A percentile compares a stretch with the other conserved stretches of the same genome.
Evolutionary conservation across 768 basidiomycete genomes (phyloP).

Genomic region (Termitomyces eurrhizus): DNA sequence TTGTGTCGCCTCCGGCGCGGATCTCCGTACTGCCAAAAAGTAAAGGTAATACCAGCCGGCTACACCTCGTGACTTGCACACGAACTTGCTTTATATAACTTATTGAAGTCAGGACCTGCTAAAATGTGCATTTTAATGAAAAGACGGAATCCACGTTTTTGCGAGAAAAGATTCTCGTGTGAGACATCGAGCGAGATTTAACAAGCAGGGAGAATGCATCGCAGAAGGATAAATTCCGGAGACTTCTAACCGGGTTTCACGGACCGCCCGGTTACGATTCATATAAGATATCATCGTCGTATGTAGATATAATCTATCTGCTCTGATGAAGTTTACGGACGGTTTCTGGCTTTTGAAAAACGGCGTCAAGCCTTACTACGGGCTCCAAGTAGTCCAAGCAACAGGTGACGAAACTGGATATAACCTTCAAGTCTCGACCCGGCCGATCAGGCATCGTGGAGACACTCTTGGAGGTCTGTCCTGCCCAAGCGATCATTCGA

Average conservation of each 20-base stretch:
- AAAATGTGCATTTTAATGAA: not conserved
- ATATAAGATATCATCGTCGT: constrained; percentile 1
- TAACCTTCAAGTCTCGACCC: constrained; percentile 57
- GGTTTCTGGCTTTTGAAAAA: constrained; percentile 67
- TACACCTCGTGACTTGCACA: not conserved
- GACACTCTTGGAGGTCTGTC: constrained; percentile 54
- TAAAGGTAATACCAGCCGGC: not conserved
- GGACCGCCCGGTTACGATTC: not conserved
- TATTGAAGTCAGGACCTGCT: not conserved
- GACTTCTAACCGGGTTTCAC: not conserved
- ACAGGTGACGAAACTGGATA: constrained; percentile 42
- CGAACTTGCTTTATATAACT: not conserved
- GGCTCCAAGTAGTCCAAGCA: constrained; percentile 55
- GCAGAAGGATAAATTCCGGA: not conserved
- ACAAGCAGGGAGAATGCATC: not conserved
- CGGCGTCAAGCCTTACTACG: constrained; percentile 58
- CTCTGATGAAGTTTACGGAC: constrained; percentile 68
- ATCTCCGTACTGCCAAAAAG: not conserved
- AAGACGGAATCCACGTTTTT: not conserved
- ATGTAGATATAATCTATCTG: not conserved
- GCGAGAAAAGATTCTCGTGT: not conserved
- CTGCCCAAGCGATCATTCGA: not conserved
- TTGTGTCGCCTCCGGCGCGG: not conserved
- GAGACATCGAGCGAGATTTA: not conserved
- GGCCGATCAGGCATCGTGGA: constrained; percentile 57